phyloP scores from a whole-genome alignment of 83 land plant species.

The Diphasiastrum complanatum region DNA sequence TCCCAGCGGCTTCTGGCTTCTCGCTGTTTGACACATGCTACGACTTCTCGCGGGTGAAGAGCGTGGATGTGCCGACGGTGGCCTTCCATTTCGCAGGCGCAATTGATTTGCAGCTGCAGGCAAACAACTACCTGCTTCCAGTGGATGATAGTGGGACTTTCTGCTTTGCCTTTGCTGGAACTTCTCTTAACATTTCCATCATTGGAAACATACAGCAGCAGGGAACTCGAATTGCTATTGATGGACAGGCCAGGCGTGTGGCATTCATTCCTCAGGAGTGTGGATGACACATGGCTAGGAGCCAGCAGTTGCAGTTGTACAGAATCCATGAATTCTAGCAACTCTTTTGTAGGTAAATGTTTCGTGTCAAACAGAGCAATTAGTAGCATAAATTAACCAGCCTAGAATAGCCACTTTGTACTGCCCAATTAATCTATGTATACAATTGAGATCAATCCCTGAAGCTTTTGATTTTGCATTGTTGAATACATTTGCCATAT shows the following conservation, averaged over 20 bases:
- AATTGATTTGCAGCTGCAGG: conserved; percentile 4
- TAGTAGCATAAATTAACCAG: too few relatives aligned
- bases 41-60: conserved; percentile 6
- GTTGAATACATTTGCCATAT: too few relatives aligned
- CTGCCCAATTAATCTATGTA: too few relatives aligned
- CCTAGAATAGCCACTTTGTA: too few relatives aligned
- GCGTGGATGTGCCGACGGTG: conserved; percentile 14
- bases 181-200: background rate
- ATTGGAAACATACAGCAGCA: conserved; percentile 19
- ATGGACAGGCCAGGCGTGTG: background rate
- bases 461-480: too few relatives aligned
- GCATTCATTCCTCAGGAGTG: conserved; percentile 13
- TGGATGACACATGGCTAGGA: too few relatives aligned
- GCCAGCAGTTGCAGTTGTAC: too few relatives aligned
- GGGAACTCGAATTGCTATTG: conserved; percentile 1
- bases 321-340: too few relatives aligned
- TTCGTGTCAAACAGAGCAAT: too few relatives aligned
- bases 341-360: too few relatives aligned
- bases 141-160: background rate
- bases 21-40: conserved; percentile 12
- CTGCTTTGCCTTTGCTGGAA: conserved; percentile 12
- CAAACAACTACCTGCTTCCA: conserved; percentile 1
- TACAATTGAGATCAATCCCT: too few relatives aligned
- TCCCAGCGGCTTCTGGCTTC: conserved; percentile 2
- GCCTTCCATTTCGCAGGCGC: conserved; percentile 2